Conservation (phyloP, 352 stramenopile genomes). For the Globisporangium paroecandrum region DNA sequence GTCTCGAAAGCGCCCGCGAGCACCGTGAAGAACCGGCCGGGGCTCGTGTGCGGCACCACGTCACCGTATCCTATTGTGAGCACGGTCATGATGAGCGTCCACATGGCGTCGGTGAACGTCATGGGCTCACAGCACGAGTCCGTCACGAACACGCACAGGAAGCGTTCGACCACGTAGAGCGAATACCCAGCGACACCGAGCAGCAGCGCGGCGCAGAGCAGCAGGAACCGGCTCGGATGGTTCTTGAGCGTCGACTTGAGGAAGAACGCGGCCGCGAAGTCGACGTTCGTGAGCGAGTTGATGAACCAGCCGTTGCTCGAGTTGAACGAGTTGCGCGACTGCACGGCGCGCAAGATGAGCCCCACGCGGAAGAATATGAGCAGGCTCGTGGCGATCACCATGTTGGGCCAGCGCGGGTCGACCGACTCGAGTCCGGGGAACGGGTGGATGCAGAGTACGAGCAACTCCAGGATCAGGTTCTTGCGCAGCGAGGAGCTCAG, state of each 20-base stretch:
- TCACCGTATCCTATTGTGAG: conserved; percentile 76
- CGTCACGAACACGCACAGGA: conserved; percentile 56
- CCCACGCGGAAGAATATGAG: conserved; percentile 58
- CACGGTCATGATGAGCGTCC: conserved; percentile 67
- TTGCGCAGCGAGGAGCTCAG: conserved; percentile 53
- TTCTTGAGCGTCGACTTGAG: conserved; percentile 78
- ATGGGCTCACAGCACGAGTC: conserved; percentile 60
- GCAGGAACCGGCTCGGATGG: conserved; percentile 46
- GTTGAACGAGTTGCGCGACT: conserved; percentile 73
- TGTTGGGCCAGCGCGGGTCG: conserved; percentile 56
- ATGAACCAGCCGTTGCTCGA: conserved; percentile 84
- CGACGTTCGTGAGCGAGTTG: conserved; percentile 67
- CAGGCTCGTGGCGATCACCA: conserved; percentile 52
- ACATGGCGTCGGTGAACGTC: conserved; percentile 47
- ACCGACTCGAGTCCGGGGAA: conserved; percentile 66
- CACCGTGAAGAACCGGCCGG: conserved; percentile 50
- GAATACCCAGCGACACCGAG: conserved; percentile 49
- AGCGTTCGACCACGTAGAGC: conserved; percentile 67
- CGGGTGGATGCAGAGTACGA: conserved; percentile 54
- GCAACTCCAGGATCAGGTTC: conserved; percentile 45
- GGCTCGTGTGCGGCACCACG: conserved; percentile 45
- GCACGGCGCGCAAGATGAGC: conserved; percentile 52
- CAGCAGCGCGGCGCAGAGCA: conserved; percentile 38
- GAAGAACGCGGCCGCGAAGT: conserved; percentile 70
- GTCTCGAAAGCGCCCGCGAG: conserved; percentile 50